Evolutionary conservation across 2,329 filamentous ascomycete genomes (phyloP), one percentile per base, ranked within the genome.

Genomic region (Verticillium nonalfalfae): DNA sequence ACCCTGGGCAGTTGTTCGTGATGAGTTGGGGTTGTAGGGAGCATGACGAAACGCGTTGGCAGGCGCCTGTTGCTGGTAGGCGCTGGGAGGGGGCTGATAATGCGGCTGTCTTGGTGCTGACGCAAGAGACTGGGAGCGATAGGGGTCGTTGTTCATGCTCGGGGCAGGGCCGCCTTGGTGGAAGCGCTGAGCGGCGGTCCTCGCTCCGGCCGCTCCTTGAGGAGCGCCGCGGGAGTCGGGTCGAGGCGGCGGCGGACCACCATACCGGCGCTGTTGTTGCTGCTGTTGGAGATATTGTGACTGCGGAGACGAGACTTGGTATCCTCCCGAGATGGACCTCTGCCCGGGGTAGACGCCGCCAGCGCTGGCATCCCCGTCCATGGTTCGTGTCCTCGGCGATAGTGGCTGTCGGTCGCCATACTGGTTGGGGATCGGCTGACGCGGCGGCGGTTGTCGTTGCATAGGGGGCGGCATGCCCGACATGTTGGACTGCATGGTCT

Each of bases 111-210:
- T 86, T 59, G 89, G 83, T 66, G 85, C 83, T 64, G 87, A 88
- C 40, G 92, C 94, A 71, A 99, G 87, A 38, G 94, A 98, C 69
- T 97, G 92, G n/a, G 95, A 96, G 62, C 95, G 87, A 76, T 93
- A 96, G 6, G 89, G 82, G 74, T 98, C 94, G 39, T 86, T 88
- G 72, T 95, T 95, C 76, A 96, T 76, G 55, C 92, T 91, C 57
- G 90, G 87, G 14, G 76, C 79, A 10, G 87, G 82, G 21, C 84
- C 83, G 61, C 81, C 80, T 63, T 86, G 84, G 69, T 90, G 86
- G 66, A 84, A 85, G 59, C 86, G 82, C 68, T 89, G 81, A 69
- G 74, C 78, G 63, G 79, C 78, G 60, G 74, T 80, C 71, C 76
- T 72, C 18, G 71, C 68, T 21, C 71, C 72, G 21, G 70, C 66